Evolutionary conservation across 305 asterid species (phyloP), one percentile per base, ranked within the genome.

Genomic region (Solanum aculeatissimum): DNA sequence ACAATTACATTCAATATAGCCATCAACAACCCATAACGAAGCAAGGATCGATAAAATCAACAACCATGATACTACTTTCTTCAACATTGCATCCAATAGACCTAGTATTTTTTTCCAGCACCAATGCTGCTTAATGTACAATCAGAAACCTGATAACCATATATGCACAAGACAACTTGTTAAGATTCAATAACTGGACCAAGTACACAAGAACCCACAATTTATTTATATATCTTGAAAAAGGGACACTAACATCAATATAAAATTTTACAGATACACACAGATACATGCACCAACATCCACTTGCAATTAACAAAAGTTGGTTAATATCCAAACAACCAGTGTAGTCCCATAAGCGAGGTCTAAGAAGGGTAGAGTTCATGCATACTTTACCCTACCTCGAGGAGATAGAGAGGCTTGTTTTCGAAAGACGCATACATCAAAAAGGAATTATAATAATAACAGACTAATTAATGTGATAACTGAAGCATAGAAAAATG

Each of bases 1-100:
- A 62, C 99, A 95, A 83, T 91, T 91, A 85, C 99, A 97, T 3
- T 91, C 93, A 58, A 91, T 77, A 49, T 87, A 94, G 85, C 87
- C 87, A 63, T 90, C 96, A 63, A 93, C 92, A 81, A 91, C 89
- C 19, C 93, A 80, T 62, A 88, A 19, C 4, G 91, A 85, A 55
- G 92, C 71, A 54, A 89, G 82, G 49, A 92, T 11, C 8, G 8
- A 84, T 14, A 87, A 90, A 11, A 90, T 63, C 84, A 93, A 70
- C 88, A 97, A 85, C 86, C 69, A 80, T 54, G 91, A 88, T 83
- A 88, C 90, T 81, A 92, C 89, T 82, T 89, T 89, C 91, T 88
- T 94, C 40, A 87, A 86, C 98, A 95, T 94, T 91, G 91, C 92
- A 88, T 80, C 93, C 83, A 86, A 84, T 82, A 60, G 60, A 38